Conservation (phyloP, 176 grass and related monocot genomes). For the Ensete glaucum region DNA sequence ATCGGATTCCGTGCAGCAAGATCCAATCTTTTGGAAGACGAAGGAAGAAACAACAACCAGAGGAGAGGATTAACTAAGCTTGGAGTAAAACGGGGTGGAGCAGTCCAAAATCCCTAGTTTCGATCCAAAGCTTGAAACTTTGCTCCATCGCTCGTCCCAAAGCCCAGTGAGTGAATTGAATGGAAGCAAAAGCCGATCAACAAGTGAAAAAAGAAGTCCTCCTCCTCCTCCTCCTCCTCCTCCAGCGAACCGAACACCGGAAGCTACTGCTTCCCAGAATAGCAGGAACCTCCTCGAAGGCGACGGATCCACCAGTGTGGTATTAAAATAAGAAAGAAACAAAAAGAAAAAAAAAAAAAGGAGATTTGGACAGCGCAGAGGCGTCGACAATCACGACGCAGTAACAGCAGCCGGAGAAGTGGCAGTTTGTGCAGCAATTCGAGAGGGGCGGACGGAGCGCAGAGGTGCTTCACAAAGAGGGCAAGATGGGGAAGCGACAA, state of each 20-base stretch:
- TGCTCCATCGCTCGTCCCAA: background rate
- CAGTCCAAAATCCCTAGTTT: background rate
- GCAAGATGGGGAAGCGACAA: background rate
- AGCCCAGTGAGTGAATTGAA: background rate
- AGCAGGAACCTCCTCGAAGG: no score
- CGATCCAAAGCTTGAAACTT: background rate
- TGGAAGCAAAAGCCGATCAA: background rate
- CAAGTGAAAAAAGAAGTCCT: no score
- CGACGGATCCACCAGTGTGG: no score
- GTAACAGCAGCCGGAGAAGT: background rate
- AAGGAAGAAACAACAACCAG: background rate
- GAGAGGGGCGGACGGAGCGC: background rate
- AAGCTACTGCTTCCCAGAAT: no score
- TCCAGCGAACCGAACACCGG: background rate
- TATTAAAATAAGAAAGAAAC: no score
- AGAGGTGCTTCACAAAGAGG: background rate
- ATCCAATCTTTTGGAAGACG: background rate
- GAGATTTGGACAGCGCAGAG: background rate
- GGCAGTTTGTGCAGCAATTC: background rate
- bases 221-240: background rate
- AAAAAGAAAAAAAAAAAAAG: background rate
- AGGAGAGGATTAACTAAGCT: no score
- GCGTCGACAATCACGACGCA: background rate
- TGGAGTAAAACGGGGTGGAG: background rate
- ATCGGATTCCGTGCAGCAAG: background rate